A percentile compares a stretch with the other conserved stretches of the same genome.
Conservation (phyloP, 257 asterid species). For the Galeopsis tetrahit region DNA sequence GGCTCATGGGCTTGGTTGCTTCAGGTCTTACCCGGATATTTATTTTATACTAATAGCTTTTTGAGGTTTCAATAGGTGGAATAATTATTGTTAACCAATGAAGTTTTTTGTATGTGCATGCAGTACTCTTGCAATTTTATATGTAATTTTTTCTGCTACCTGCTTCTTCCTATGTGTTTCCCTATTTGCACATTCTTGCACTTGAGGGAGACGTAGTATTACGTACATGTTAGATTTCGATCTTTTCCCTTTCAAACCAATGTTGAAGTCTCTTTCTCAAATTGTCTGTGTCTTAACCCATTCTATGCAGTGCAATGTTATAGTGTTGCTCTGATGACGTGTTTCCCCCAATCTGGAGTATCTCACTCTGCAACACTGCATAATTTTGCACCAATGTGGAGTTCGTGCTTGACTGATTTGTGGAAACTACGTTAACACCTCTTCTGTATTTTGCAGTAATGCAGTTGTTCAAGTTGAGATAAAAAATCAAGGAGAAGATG, state of each 20-base stretch:
- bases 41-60: background rate
- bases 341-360: slow-evolving; percentile 14
- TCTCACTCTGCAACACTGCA: slow-evolving; percentile 5
- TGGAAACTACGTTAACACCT: background rate
- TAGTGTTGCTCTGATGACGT: background rate
- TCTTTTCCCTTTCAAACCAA: slow-evolving; percentile 14
- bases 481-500: slow-evolving; percentile 90
- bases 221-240: slow-evolving; percentile 5
- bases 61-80: slow-evolving; percentile 14
- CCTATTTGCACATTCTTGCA: slow-evolving; percentile 21
- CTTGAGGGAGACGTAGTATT: slow-evolving; percentile 14
- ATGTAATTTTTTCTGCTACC: background rate
- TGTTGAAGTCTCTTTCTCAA: slow-evolving; percentile 20
- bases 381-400: background rate
- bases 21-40: slow-evolving; percentile 9
- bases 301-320: slow-evolving; percentile 16
- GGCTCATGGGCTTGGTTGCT: slow-evolving; percentile 5
- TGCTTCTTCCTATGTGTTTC: background rate
- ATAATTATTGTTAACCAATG: slow-evolving; percentile 12
- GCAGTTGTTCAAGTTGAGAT: slow-evolving; percentile 90
- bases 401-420: slow-evolving; percentile 6
- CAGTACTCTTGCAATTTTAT: slow-evolving; percentile 15
- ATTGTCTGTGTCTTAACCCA: background rate
- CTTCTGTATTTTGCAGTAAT: slow-evolving; percentile 50
- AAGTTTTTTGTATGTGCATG: slow-evolving; percentile 25